phyloP scores from a whole-genome alignment of 1,284 basidiomycete species.

The Ceratobasidium sp. region DNA sequence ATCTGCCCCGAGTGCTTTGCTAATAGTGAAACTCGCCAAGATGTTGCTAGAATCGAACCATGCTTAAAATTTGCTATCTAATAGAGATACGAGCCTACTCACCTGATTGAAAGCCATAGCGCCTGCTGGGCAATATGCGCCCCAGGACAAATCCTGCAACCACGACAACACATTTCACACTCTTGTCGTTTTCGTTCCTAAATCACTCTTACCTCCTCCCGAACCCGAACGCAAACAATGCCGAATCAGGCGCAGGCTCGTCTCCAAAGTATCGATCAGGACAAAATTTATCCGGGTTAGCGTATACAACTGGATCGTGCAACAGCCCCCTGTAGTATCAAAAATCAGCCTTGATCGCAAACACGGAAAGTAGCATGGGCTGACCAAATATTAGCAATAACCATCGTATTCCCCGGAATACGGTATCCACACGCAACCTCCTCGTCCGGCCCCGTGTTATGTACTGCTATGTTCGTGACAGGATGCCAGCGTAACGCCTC shows the following conservation, averaged over 20 bases:
- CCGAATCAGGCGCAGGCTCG: slow-evolving; percentile 6
- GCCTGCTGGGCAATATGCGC: slow-evolving; percentile 31
- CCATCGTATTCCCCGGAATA: slow-evolving; percentile 6
- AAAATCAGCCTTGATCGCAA: background rate
- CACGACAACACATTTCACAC: background rate
- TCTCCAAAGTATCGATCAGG: slow-evolving; percentile 20
- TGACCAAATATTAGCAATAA: slow-evolving; percentile 23
- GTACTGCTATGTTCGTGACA: slow-evolving; percentile 17
- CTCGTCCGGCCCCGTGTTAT: slow-evolving; percentile 1
- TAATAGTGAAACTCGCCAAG: slow-evolving; percentile 19
- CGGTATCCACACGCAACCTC: slow-evolving; percentile 4
- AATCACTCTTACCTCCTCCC: slow-evolving; percentile 16
- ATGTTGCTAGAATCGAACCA: slow-evolving; percentile 1
- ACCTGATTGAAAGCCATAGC: slow-evolving; percentile 34
- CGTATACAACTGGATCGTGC: slow-evolving; percentile 20
- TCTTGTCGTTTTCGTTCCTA: background rate
- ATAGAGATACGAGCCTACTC: background rate
- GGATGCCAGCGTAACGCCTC: slow-evolving; percentile 49
- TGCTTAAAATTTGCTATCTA: background rate
- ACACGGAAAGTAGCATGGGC: too few relatives aligned
- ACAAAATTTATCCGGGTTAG: slow-evolving; percentile 3
- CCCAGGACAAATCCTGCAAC: slow-evolving; percentile 25
- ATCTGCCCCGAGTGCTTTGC: background rate
- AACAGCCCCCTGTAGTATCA: slow-evolving; percentile 5
- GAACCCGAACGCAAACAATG: slow-evolving; percentile 28